phyloP scores from a whole-genome alignment of 192 early-diverging fungal species.

The Phlyctochytrium bullatum region DNA sequence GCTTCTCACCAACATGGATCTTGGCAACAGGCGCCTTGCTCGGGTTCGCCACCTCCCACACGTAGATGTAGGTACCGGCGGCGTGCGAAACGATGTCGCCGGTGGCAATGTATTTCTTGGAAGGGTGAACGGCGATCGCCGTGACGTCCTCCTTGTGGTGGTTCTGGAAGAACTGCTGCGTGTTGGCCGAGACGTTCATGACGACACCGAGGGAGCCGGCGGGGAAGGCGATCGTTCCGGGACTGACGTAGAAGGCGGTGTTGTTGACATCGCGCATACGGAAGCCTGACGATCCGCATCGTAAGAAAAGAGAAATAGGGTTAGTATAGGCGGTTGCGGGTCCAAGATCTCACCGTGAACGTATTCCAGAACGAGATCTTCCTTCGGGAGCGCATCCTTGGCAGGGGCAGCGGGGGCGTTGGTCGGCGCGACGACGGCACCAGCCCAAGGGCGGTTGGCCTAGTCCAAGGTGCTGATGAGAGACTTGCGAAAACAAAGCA shows the following conservation, averaged over 20 bases:
- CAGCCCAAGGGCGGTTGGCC: conserved; percentile 20
- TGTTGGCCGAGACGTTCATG: conserved; percentile 10
- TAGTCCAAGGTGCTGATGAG: no score
- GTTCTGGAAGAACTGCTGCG: conserved; percentile 21
- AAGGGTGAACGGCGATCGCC: conserved; percentile 19
- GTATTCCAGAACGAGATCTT: conserved; percentile 15
- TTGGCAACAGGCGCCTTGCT: conserved; percentile 14
- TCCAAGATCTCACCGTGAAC: conserved; percentile 15
- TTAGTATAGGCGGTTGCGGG: not conserved
- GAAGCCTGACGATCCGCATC: conserved; percentile 5
- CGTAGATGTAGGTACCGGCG: conserved; percentile 16
- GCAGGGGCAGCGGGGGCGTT: conserved; percentile 5
- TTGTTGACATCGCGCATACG: conserved; percentile 26
- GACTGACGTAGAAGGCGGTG: conserved; percentile 23
- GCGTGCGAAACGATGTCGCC: conserved; percentile 15
- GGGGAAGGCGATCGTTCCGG: conserved; percentile 18
- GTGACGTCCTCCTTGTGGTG: conserved; percentile 25
- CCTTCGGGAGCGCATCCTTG: conserved; percentile 11
- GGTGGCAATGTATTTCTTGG: conserved; percentile 18
- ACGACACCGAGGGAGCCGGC: conserved; percentile 25
- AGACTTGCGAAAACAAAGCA: no score
- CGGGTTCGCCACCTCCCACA: conserved; percentile 22
- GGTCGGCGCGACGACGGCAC: conserved; percentile 23
- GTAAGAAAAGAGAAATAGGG: not conserved
- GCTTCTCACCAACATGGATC: conserved; percentile 23